Evolutionary conservation across 2,329 filamentous ascomycete species (phyloP), one percentile per base, ranked within the genome.

Genomic region (Tolypocladium pustulatum): DNA sequence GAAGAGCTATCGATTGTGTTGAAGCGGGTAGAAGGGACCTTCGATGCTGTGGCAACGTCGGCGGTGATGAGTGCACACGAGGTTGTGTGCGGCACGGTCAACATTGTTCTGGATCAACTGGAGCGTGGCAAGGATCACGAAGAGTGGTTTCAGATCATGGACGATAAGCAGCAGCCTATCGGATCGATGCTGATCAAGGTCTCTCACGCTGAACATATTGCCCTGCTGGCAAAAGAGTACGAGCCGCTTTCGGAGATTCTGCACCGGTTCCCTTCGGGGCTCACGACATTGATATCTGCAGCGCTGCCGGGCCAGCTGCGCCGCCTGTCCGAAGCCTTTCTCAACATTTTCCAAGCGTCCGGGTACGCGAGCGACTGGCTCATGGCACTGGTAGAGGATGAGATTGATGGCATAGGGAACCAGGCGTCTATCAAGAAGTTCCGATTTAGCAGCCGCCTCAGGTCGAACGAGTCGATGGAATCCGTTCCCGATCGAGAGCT

Each of bases 331-430:
- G 92, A 97, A 68, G 86, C 89, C 34, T 84, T 97, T 41, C 76
- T 97, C 62, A 95, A 97, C 69, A 96, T 99, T 57, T 99, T 93
- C 67, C 94, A 99, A 69, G 92, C 96, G 3, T 93, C 91, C 2
- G 91, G 90, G 0, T 84, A 84, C 41, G 89, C 90, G 2, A 82
- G 82, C 51, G 91, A 97, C 60, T 99, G 94, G 94, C 81, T 99
- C 27, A 94, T 91, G 79, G 87, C 90, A 2, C 78, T 99, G 46
- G 90, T 97, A 0, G 94, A 99, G 72, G 93, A 97, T 68, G 94
- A 99, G 72, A 97, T 99, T 59, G 94, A 97, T 67, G 93, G 93
- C 0, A 86, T 94, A 22, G 85, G 91, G 58, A 95, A 87, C 68
- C 91, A 96, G 65, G 85, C 86, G 17, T 84, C 88, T 0, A 82